Percentiles rank a stretch among this genome's conserved stretches.
Evolutionary conservation across 768 basidiomycete genomes (phyloP).

Genomic region (Boletus rex-veris): DNA sequence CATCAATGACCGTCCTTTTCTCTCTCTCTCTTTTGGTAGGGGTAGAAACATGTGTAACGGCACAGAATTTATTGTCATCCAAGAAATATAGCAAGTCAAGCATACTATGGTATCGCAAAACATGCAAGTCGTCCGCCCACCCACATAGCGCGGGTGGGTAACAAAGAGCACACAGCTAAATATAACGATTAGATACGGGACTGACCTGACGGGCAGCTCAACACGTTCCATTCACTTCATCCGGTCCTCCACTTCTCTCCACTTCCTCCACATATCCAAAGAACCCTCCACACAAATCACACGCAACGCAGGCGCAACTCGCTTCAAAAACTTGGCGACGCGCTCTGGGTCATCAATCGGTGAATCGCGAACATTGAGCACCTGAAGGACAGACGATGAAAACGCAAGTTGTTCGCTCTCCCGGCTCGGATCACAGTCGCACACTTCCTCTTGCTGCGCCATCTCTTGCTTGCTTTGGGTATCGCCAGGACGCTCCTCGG

Average conservation of each 20-base stretch:
- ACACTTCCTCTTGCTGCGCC: neutral
- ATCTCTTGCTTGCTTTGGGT: neutral
- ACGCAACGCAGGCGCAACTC: constrained; percentile 22
- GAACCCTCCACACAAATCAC: constrained; percentile 25
- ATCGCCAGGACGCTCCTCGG: neutral
- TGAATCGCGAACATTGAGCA: constrained; percentile 30
- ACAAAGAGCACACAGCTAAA: no score
- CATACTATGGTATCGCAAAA: neutral
- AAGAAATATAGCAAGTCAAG: neutral
- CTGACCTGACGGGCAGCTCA: neutral
- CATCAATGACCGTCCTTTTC: no score
- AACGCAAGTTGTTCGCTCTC: neutral
- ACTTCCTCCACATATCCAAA: constrained; percentile 29
- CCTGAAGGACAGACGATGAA: constrained; percentile 12
- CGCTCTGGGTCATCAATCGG: constrained; percentile 22
- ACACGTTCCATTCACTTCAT: constrained; percentile 10
- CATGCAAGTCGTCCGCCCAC: neutral
- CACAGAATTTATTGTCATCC: no score
- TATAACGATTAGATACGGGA: no score
- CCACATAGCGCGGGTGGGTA: neutral
- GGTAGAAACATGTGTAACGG: no score
- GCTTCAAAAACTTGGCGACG: constrained; percentile 26
- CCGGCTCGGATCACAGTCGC: neutral
- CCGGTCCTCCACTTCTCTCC: constrained; percentile 26
- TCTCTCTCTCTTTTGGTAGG: no score